These are phyloP conservation scores for Paraphoma chrysanthemicola DNA, from an alignment of 2,329 filamentous ascomycete species.

Conservation along the genomic window DNA sequence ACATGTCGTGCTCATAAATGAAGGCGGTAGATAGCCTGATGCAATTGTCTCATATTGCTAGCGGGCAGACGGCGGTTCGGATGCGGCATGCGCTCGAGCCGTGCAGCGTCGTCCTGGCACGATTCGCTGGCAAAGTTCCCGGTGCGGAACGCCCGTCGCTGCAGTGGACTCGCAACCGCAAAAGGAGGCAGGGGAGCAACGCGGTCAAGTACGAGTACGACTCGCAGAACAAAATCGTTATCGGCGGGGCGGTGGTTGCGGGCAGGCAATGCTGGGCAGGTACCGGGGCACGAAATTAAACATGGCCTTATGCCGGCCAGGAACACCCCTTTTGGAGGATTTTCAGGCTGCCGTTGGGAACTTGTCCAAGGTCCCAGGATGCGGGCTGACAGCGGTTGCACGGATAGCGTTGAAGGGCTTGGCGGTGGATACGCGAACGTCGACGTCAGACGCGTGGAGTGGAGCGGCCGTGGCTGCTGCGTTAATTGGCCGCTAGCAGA, in stretches of 20 bases:
- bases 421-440: slow-evolving; percentile 23
- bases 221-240: not conserved
- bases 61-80: slow-evolving; percentile 19
- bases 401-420: slow-evolving; percentile 27
- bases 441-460: slow-evolving; percentile 34
- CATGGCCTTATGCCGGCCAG: slow-evolving; percentile 17
- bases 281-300: slow-evolving; percentile 18
- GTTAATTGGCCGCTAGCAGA: slow-evolving; percentile 18
- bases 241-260: not conserved
- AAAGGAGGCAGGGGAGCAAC: slow-evolving; percentile 7
- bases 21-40: slow-evolving; percentile 8
- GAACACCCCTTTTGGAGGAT: slow-evolving; percentile 19
- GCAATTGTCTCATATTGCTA: slow-evolving; percentile 11
- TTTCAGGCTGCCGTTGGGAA: slow-evolving; percentile 30
- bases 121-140: slow-evolving; percentile 8
- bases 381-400: slow-evolving; percentile 28
- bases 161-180: slow-evolving; percentile 13
- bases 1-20: slow-evolving; percentile 23
- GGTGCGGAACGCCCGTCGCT: slow-evolving; percentile 13
- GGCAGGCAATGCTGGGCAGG: not conserved
- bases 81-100: slow-evolving; percentile 24
- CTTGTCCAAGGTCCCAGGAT: slow-evolving; percentile 12
- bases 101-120: slow-evolving; percentile 10
- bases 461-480: slow-evolving; percentile 13
- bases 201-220: not conserved